A percentile compares a stretch with the other conserved stretches of the same genome.
Evolutionary conservation across 371 early-diverging fungal genomes (phyloP).

Genomic region (Haplosporangium sp.): DNA sequence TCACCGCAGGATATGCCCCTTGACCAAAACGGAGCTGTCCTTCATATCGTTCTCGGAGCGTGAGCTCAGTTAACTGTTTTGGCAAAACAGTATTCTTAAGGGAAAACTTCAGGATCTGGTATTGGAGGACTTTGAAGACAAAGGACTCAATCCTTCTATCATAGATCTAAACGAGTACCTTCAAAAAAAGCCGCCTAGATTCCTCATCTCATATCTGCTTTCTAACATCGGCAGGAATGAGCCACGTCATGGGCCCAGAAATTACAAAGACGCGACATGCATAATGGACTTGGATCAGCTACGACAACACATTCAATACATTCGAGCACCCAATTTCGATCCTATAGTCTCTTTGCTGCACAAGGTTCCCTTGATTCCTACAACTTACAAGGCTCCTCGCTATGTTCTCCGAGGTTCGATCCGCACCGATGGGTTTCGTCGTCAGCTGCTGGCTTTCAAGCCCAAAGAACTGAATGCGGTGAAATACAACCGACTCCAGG

Average conservation of each 20-base stretch:
- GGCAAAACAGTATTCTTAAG: too few species aligned
- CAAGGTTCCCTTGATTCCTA: background rate
- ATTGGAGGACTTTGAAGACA: too few species aligned
- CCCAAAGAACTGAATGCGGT: background rate
- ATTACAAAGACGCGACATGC: background rate
- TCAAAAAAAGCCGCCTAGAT: background rate
- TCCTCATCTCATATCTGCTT: background rate
- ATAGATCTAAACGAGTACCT: background rate
- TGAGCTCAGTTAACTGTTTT: too few species aligned
- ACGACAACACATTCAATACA: too few species aligned
- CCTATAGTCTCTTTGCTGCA: background rate
- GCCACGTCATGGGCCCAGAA: background rate
- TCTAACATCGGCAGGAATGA: background rate
- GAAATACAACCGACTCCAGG: background rate
- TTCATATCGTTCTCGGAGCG: too few species aligned
- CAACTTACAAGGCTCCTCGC: background rate
- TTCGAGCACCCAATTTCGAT: background rate
- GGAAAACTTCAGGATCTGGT: too few species aligned
- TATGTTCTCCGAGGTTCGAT: conserved; percentile 1
- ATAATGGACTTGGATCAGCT: too few species aligned
- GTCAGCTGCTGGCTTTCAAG: background rate
- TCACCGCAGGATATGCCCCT: too few species aligned
- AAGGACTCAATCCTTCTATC: background rate
- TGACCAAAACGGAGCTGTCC: too few species aligned
- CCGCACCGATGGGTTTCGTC: background rate